phyloP scores from a whole-genome alignment of 2,329 filamentous ascomycete genomes.

The Phaeophleospora eucalypticola region DNA sequence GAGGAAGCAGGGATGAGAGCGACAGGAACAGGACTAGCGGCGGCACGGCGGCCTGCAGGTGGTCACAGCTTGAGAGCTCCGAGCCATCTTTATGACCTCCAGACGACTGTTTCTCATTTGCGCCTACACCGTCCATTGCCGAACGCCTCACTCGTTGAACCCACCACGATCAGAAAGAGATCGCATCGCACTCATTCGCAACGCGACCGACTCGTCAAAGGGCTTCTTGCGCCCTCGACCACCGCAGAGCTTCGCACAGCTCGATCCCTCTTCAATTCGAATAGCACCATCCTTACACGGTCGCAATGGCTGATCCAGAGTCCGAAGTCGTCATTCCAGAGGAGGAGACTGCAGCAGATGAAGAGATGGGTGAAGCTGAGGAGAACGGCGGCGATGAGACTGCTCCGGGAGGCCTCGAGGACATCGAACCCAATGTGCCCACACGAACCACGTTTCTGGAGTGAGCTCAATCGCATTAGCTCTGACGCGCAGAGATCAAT shows the following conservation, averaged over 20 bases:
- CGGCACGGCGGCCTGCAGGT: background rate
- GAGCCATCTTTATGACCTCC: background rate
- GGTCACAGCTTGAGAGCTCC: background rate
- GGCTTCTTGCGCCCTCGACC: background rate
- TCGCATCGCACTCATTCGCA: background rate
- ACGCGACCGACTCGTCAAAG: background rate
- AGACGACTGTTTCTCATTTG: background rate
- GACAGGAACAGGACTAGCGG: background rate
- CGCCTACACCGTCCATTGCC: background rate
- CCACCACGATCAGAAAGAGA: background rate
- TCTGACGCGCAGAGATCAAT: background rate
- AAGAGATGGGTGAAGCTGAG: slow-evolving; percentile 46
- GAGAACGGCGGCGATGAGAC: slow-evolving; percentile 32
- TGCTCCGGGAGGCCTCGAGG: slow-evolving; percentile 36
- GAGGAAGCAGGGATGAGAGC: background rate
- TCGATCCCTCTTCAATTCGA: background rate
- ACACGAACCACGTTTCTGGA: slow-evolving; percentile 45
- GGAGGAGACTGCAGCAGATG: slow-evolving; percentile 39
- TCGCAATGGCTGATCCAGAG: slow-evolving; percentile 31
- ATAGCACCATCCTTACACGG: background rate
- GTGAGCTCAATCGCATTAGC: slow-evolving; percentile 29
- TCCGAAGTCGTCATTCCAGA: slow-evolving; percentile 29
- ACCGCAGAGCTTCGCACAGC: background rate
- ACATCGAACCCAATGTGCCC: slow-evolving; percentile 40
- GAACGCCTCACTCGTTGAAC: background rate